Evolutionary conservation across 2,329 filamentous ascomycete genomes (phyloP), one percentile per base, ranked within the genome.

Genomic region (Zymoseptoria ardabiliae): DNA sequence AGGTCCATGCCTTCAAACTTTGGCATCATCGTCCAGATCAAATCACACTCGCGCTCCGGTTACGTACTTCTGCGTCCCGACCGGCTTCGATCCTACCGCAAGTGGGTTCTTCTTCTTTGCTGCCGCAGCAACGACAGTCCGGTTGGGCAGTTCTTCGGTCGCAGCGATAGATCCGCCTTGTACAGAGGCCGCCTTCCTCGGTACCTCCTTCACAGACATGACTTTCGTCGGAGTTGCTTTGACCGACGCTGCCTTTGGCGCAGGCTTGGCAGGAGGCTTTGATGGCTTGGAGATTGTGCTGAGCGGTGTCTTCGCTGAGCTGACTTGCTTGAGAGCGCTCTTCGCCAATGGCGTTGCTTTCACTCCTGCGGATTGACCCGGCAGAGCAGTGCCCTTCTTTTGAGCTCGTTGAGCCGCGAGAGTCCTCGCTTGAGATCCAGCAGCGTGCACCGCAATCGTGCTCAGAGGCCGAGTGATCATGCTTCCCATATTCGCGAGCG

Each of bases 381-480:
- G 64, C 35, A 68, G 56, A 19, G 64, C 69, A 35, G 65, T 60
- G 3, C 63, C 66, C 49, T 67, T 71, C 22, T 62, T 62, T 41
- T 64, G 61, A 21, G 66, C 59, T 28, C 67, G 58, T 28, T 69
- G 63, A 6, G 71, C 67, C 11, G 70, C 69, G 7, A 68, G 65
- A 23, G 69, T 67, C 35, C 66, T 63, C 11, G 71, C 61, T 21
- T 63, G 58, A 17, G 60, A 58, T 7, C 65, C 67, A 19, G 68
- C 70, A 45, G 60, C 66, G n/a, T 73, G 70, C 30, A 73, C 60
- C 1, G 71, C 71, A 30, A 72, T 56, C 1, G 71, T 73, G 22
- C 65, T 71, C 8, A 74, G 54, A 9, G 72, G 72, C 35, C 71
- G 58, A 1, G 72, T 74, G 52, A 74, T 67, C 48, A 70, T 68